These are phyloP conservation scores for Mariannaea sp. DNA, from an alignment of 2,329 filamentous ascomycete species.

Conservation along the genomic window DNA sequence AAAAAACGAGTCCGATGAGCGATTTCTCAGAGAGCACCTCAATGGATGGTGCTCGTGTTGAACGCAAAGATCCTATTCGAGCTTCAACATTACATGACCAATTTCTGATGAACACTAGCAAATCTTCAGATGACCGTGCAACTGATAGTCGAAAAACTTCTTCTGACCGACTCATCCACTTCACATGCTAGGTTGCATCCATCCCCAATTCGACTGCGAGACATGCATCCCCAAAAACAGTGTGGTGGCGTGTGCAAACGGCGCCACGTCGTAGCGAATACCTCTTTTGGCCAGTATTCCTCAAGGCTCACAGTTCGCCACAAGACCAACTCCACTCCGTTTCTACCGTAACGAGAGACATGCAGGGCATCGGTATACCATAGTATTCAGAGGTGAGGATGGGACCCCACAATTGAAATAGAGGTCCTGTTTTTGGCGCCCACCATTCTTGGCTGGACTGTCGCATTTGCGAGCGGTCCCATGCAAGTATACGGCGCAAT, in stretches of 20 bases:
- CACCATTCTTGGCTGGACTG: background rate
- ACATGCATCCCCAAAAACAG: constrained; percentile 4
- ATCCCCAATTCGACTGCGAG: background rate
- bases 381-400: background rate
- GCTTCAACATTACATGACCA: no score
- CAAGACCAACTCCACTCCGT: constrained; percentile 1
- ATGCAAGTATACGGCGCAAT: constrained; percentile 16
- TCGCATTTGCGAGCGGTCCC: constrained; percentile 1
- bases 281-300: background rate
- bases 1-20: no score
- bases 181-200: constrained; percentile 13
- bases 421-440: background rate
- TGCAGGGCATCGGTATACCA: constrained; percentile 3
- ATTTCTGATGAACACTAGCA: no score
- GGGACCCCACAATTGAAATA: background rate
- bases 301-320: background rate
- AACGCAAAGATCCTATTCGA: no score
- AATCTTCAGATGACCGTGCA: no score
- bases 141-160: no score
- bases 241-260: constrained; percentile 7
- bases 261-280: constrained; percentile 1
- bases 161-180: background rate
- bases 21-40: no score
- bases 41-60: no score
- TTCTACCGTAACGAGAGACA: constrained; percentile 10